Conservation (phyloP, 192 early-diverging fungal species). For the Mortierella alpina region DNA sequence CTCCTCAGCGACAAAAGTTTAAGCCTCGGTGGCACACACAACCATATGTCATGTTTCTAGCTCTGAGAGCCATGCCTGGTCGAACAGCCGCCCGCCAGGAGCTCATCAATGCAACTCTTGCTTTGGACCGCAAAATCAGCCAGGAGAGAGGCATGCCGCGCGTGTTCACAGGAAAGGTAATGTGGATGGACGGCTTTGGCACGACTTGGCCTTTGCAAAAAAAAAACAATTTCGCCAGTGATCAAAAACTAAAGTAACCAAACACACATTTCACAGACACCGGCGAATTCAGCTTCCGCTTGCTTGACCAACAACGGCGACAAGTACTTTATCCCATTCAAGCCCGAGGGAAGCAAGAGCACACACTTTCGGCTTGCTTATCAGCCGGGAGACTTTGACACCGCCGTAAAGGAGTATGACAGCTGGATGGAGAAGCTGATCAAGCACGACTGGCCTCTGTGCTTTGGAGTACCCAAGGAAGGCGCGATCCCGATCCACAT, state of each 20-base stretch:
- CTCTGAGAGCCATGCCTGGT: slow-evolving; percentile 75
- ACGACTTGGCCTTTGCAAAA: not conserved
- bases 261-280: slow-evolving; percentile 59
- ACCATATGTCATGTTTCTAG: slow-evolving; percentile 86
- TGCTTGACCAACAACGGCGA: slow-evolving; percentile 83
- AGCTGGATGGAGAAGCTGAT: slow-evolving; percentile 80
- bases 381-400: slow-evolving; percentile 83
- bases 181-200: not conserved
- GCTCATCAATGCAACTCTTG: slow-evolving; percentile 78
- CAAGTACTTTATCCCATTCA: slow-evolving; percentile 77
- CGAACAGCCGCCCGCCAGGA: slow-evolving; percentile 75
- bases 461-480: slow-evolving; percentile 77
- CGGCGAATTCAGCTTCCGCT: slow-evolving; percentile 81
- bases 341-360: slow-evolving; percentile 71
- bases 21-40: slow-evolving; percentile 91
- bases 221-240: not conserved
- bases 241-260: no score
- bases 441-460: slow-evolving; percentile 86
- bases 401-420: slow-evolving; percentile 76
- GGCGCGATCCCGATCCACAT: slow-evolving; percentile 44
- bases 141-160: slow-evolving; percentile 75
- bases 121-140: slow-evolving; percentile 81
- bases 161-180: slow-evolving; percentile 88
- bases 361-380: slow-evolving; percentile 86
- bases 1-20: slow-evolving; percentile 43